Evolutionary conservation across 306 rosid genomes (phyloP), one percentile per base, ranked within the genome.

Genomic region (Citrullus colocynthis): DNA sequence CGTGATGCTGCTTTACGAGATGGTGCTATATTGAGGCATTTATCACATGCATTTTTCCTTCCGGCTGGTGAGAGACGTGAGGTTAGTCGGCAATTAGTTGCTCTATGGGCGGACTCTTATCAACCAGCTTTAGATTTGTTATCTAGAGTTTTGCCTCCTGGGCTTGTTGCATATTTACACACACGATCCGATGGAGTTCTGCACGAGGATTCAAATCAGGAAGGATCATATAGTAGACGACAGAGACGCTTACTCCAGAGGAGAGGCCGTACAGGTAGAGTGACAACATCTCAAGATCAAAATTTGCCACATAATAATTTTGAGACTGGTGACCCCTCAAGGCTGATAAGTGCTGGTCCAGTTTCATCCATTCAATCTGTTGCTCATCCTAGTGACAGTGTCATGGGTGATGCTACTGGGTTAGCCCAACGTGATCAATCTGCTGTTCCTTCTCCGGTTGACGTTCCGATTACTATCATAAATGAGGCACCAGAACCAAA

Each of bases 51-150:
- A 2, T 91, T 95, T 85, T 96, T 88, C 85, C 93, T 92, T 82
- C 96, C 96, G 74, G 82, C 89, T 77, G 96, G 97, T 76, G 98
- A 95, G 84, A 87, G 98, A 42, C 91, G 97, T 81, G 98, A 92
- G 82, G 97, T 96, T 78, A 96, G 99, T 81, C 89, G 89, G 48
- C 98, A 96, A 79, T 96, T 96, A 80, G 99, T 96, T 87, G 99
- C 98, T 83, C 98, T 96, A 82, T 96, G 99, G 99, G 99, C 99
- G 36, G 99, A 96, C 88, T 96, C 99, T 41, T 92, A 96, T 83
- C 96, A 89, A 73, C 99, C 99, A 58, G 97, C 99, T 65, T 81
- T 96, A 77, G 97, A 96, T 79, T 75, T 96, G 28, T 84, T 96
- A 81, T 92, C 98, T 77, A 91, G 99, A 84, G 91, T 96, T 83